Percentiles rank a stretch among this genome's conserved stretches.
Evolutionary conservation across 345 rosid genomes (phyloP).

Genomic region (Brassica incana): DNA sequence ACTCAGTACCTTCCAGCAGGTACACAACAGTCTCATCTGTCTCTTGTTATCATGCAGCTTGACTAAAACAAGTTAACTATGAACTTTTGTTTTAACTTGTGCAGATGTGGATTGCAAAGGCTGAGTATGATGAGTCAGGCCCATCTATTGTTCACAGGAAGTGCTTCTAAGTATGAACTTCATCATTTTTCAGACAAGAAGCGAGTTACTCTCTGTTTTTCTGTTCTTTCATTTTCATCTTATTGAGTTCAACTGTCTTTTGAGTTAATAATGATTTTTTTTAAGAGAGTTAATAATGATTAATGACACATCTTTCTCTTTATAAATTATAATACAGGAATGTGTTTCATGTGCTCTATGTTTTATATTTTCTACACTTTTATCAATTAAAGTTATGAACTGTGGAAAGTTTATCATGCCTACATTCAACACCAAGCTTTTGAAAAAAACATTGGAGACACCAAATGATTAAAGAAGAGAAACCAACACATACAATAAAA

Average conservation of each 20-base stretch:
- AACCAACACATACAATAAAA: constrained; percentile 27
- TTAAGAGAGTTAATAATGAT: constrained; percentile 10
- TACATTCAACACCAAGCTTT: constrained; percentile 9
- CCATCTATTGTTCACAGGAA: constrained; percentile 94
- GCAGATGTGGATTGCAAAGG: constrained; percentile 97
- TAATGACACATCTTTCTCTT: constrained; percentile 24
- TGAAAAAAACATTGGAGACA: background rate
- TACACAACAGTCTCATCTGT: constrained; percentile 7
- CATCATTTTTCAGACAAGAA: constrained; percentile 22
- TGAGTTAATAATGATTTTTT: constrained; percentile 12
- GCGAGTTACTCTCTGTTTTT: constrained; percentile 18
- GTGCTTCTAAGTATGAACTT: constrained; percentile 62
- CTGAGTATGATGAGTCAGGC: constrained; percentile 91
- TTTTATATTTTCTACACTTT: constrained; percentile 9
- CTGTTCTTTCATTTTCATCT: constrained; percentile 9
- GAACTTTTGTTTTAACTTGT: constrained; percentile 11
- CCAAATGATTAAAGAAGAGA: constrained; percentile 12
- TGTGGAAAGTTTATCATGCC: background rate
- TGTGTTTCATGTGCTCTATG: background rate
- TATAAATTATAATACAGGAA: background rate
- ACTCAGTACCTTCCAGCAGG: constrained; percentile 98
- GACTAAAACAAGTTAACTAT: background rate
- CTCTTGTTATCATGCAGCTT: background rate
- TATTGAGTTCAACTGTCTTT: background rate
- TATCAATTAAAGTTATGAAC: background rate